Conservation (phyloP, 176 grass and related monocot species). For the Thinopyrum elongatum region DNA sequence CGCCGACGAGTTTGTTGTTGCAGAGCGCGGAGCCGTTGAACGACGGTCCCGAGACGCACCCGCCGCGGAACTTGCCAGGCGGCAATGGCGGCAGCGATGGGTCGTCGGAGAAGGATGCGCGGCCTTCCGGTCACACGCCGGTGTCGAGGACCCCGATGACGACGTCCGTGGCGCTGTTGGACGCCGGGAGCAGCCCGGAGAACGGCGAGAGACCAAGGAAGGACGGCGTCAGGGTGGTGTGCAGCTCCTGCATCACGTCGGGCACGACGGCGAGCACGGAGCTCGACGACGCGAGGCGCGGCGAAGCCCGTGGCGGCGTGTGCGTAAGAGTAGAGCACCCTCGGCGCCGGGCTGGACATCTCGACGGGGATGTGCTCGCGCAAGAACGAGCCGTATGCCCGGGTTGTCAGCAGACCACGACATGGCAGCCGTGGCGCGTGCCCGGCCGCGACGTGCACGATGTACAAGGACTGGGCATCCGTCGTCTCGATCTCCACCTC, state of each 20-base stretch:
- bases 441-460: neutral
- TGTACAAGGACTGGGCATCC: neutral
- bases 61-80: slow-evolving; percentile 26
- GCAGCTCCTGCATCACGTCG: neutral
- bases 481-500: neutral
- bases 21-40: slow-evolving; percentile 26
- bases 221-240: slow-evolving; percentile 40
- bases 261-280: slow-evolving; percentile 40
- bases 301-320: slow-evolving; percentile 43
- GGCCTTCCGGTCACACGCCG: no score
- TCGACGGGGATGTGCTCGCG: neutral
- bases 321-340: slow-evolving; percentile 28
- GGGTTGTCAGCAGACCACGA: neutral
- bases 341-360: neutral
- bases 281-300: slow-evolving; percentile 25
- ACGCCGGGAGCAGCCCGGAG: slow-evolving; percentile 26
- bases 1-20: slow-evolving; percentile 48
- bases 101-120: no score
- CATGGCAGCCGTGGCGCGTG: neutral
- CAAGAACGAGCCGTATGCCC: neutral
- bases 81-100: no score
- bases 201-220: slow-evolving; percentile 50
- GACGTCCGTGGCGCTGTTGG: slow-evolving; percentile 17
- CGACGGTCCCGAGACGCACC: neutral
- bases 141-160: no score